Percentiles rank a stretch among this genome's conserved stretches.
phyloP scores from a whole-genome alignment of 306 rosid species.

The Fragaria vesca region DNA sequence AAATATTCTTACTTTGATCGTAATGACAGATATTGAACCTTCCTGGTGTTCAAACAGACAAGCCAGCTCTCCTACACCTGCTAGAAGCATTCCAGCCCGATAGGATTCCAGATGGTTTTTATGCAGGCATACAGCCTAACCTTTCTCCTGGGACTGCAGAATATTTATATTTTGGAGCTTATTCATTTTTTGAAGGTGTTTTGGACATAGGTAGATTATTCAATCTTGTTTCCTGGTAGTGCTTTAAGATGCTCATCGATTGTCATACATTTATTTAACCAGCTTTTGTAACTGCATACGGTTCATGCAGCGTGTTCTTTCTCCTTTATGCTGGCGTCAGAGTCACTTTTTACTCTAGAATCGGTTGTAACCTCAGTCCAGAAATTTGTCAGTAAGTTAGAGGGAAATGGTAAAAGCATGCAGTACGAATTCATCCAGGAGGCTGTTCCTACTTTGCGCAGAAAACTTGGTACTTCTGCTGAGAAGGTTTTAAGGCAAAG shows the following conservation, averaged over 20 bases:
- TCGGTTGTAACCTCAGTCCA: conserved; percentile 25
- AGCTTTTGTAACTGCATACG: conserved; percentile 3
- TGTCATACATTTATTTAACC: not conserved
- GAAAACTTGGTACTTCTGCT: conserved; percentile 37
- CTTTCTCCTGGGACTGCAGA: conserved; percentile 32
- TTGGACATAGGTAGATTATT: conserved; percentile 29
- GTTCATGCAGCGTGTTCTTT: conserved; percentile 37
- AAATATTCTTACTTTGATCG: not conserved
- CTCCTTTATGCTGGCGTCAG: conserved; percentile 40
- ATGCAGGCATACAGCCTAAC: conserved; percentile 24
- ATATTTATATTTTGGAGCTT: conserved; percentile 32
- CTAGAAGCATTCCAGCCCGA: conserved; percentile 44
- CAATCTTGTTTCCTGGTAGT: conserved; percentile 4
- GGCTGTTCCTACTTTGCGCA: conserved; percentile 27
- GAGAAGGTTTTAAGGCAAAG: conserved; percentile 34
- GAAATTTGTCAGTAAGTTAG: conserved; percentile 23
- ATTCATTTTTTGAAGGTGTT: conserved; percentile 31
- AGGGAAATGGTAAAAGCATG: conserved; percentile 24
- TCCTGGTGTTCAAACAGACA: conserved; percentile 27
- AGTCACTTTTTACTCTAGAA: conserved; percentile 39
- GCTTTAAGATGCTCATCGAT: conserved; percentile 2
- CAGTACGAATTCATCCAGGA: conserved; percentile 21
- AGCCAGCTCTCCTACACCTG: conserved; percentile 24
- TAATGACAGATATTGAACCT: conserved; percentile 31
- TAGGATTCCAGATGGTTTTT: conserved; percentile 23